These are phyloP conservation scores for Penicillium frequentans DNA, from an alignment of 2,329 filamentous ascomycete species.

Conservation along the genomic window DNA sequence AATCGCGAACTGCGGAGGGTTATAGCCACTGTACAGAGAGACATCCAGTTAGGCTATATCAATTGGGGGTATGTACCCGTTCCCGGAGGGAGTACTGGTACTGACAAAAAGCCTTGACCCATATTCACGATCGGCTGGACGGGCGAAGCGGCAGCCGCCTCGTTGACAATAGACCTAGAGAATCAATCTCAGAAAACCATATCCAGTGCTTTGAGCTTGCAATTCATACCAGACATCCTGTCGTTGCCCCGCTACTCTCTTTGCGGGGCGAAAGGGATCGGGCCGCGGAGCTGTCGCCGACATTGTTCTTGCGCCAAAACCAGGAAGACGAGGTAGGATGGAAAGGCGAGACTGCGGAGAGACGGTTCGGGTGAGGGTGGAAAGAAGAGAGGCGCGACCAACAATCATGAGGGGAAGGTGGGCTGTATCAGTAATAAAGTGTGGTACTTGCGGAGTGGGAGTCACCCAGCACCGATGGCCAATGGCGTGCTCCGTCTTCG, in stretches of 20 bases:
- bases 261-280: conserved; percentile 48
- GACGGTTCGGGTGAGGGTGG: conserved; percentile 2
- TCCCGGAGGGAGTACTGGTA: conserved; percentile 7
- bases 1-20: conserved; percentile 86
- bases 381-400: conserved; percentile 7
- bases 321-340: conserved; percentile 19
- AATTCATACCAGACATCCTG: conserved; percentile 51
- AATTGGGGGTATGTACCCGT: not conserved
- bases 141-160: conserved; percentile 63
- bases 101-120: conserved; percentile 63
- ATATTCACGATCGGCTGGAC: conserved; percentile 68
- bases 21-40: conserved; percentile 65
- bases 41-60: not conserved
- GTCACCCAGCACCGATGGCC: not conserved
- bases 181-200: not conserved
- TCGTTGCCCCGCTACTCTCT: conserved; percentile 50
- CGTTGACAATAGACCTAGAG: conserved; percentile 64
- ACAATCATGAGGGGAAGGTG: conserved; percentile 8
- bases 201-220: not conserved
- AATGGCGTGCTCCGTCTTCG: conserved; percentile 23
- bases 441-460: conserved; percentile 4
- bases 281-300: conserved; percentile 38
- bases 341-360: not conserved
- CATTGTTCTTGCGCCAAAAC: conserved; percentile 35
- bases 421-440: not conserved